Base-by-base conservation (phyloP, 1,284 basidiomycete genomes). In the Trametes versicolor region DNA sequence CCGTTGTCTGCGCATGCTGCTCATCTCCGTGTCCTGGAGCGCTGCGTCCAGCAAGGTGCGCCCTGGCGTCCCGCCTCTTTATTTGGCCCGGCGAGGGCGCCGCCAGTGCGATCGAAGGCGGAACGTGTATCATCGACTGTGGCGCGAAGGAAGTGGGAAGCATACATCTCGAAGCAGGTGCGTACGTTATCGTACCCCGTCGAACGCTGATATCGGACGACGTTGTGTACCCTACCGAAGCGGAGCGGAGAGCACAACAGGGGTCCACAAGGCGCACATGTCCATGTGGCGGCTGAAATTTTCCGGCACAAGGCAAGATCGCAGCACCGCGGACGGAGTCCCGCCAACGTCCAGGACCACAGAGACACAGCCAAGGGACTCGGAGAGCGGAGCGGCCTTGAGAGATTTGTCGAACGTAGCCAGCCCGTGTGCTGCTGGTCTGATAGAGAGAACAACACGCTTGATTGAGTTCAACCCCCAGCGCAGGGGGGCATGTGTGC, bases 121-220 rank as follows among this genome's bases (percentile, higher is more conserved):
- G 39, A 49, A 41, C 48, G 27, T 56, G 55, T 53, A 66, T 60
- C 56, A 53, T 17, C 39, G 54, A 29, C 39, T 9, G 12, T 61
- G 56, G 49, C 59, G 64, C 55, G 43, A 25, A 23, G n/a, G 49
- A 53, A 56, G 57, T 27, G 37, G 29, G 27, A 19, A 19, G 45
- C 36, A 41, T 23, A 57, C 50, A 45, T 61, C 54, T 13, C 41
- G 63, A 68, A 68, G 63, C 60, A 54, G 63, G 52, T 53, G 57
- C 56, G 67, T 68, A 68, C 63, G 66, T 65, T 56, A 68, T 65
- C 48, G 41, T 21, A 49, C 57, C n/a, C 43, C 52, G 32, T 62
- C 52, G 56, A 53, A 62, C 58, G 66, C 60, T 58, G 60, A 62
- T 62, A 53, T 15, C 58, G 29, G 66, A 49, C 63, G 57, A 50